Evolutionary conservation across 1,284 basidiomycete species (phyloP).

Genomic region (Ceratobasidium sp.): DNA sequence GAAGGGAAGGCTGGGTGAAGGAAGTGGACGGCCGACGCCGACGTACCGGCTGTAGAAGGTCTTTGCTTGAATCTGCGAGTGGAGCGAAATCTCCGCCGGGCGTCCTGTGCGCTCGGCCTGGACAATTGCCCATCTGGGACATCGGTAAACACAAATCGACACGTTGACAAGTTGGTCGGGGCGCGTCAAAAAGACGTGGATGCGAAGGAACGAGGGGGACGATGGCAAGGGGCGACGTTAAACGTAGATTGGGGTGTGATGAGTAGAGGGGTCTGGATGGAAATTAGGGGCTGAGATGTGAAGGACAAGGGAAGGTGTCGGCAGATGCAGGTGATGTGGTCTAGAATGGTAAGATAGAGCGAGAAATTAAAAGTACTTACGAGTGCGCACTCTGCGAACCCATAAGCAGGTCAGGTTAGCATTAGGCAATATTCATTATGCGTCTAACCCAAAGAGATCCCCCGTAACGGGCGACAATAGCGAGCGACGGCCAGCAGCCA

Average conservation of each 20-base stretch:
- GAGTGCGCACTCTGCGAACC: conserved; percentile 33
- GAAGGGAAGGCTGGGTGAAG: conserved; percentile 22
- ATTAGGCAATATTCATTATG: conserved; percentile 28
- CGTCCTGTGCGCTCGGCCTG: conserved; percentile 48
- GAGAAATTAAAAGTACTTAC: conserved; percentile 22
- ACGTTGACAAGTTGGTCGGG: not conserved
- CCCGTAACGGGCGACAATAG: conserved; percentile 63
- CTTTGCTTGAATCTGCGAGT: conserved; percentile 76
- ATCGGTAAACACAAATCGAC: conserved; percentile 22
- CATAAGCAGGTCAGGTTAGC: conserved; percentile 10
- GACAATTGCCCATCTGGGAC: conserved; percentile 40
- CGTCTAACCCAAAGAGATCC: not conserved
- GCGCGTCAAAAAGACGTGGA: not conserved
- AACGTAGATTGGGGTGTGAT: conserved; percentile 8
- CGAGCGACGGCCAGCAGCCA: conserved; percentile 57
- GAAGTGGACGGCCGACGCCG: conserved; percentile 29
- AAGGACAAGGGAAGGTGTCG: conserved; percentile 33
- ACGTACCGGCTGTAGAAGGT: conserved; percentile 79
- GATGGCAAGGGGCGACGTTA: not conserved
- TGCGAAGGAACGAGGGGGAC: conserved; percentile 10
- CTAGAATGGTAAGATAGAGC: conserved; percentile 18
- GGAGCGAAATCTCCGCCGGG: conserved; percentile 55
- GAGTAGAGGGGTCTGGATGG: conserved; percentile 6
- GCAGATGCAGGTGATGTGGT: conserved; percentile 39
- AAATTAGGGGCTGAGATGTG: conserved; percentile 40